Evolutionary conservation across 805 yeast genomes (phyloP).

Genomic region (Candida sithepensis): DNA sequence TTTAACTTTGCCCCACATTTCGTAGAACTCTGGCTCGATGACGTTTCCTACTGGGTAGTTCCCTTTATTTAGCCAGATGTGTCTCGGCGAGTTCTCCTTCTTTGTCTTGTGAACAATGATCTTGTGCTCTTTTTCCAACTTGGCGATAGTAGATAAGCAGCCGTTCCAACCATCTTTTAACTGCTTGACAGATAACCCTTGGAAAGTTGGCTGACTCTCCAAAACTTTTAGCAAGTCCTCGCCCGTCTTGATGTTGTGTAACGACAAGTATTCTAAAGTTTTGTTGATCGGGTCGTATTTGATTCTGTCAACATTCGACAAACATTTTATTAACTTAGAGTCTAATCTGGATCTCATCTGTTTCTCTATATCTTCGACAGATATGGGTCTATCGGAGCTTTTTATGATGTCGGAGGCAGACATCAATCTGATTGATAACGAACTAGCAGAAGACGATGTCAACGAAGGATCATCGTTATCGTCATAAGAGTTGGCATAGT

Average conservation of each 20-base stretch:
- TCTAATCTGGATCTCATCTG: constrained; percentile 63
- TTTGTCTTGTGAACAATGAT: constrained; percentile 84
- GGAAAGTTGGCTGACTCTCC: constrained; percentile 78
- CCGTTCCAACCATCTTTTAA: constrained; percentile 93
- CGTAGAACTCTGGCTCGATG: constrained; percentile 78
- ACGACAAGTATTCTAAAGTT: constrained; percentile 81
- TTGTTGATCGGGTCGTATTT: constrained; percentile 56
- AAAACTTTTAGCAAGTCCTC: constrained; percentile 73
- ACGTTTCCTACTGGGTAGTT: constrained; percentile 50
- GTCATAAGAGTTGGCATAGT: constrained; percentile 9
- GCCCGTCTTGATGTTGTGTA: constrained; percentile 80
- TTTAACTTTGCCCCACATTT: constrained; percentile 74
- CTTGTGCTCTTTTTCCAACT: constrained; percentile 72
- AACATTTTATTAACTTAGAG: constrained; percentile 60
- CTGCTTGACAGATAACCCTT: constrained; percentile 76
- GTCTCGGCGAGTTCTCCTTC: constrained; percentile 90
- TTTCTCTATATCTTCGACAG: constrained; percentile 59
- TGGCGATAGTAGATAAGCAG: constrained; percentile 72
- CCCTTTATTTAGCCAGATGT: constrained; percentile 81
- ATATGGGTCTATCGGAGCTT: constrained; percentile 63
- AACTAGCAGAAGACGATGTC: not conserved
- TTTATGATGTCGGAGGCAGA: constrained; percentile 91
- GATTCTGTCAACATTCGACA: constrained; percentile 75
- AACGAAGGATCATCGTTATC: constrained; percentile 15
- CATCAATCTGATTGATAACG: constrained; percentile 78